Conservation (phyloP, 2,329 filamentous ascomycete species). For the Huntiella bhutanensis region DNA sequence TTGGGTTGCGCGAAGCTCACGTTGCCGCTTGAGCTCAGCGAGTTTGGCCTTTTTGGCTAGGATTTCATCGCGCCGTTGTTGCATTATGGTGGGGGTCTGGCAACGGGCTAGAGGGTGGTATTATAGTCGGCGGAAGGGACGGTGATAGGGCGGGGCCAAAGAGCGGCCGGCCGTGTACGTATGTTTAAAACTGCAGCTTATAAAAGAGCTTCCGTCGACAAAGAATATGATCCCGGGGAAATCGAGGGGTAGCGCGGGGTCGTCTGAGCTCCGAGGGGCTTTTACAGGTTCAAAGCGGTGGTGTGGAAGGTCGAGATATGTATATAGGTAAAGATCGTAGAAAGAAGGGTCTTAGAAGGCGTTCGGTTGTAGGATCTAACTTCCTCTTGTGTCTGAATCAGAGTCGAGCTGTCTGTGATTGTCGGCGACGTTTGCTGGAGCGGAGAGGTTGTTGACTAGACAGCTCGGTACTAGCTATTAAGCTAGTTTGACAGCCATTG, state of each 20-base stretch:
- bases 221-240: too few species aligned
- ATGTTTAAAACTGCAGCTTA: too few species aligned
- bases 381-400: background rate
- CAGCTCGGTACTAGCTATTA: background rate
- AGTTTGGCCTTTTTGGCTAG: slow-evolving; percentile 93
- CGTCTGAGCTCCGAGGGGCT: too few species aligned
- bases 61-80: slow-evolving; percentile 87
- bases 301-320: background rate
- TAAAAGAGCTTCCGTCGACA: too few species aligned
- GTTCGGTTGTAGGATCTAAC: too few species aligned
- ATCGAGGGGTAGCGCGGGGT: too few species aligned
- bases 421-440: background rate
- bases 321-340: background rate
- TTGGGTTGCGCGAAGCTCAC: slow-evolving; percentile 65
- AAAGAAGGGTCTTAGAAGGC: background rate
- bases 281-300: background rate
- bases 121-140: background rate
- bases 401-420: background rate
- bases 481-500: too few species aligned
- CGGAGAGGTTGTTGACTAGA: background rate
- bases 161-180: background rate
- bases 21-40: slow-evolving; percentile 82
- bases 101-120: background rate
- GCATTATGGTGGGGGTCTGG: slow-evolving; percentile 17
- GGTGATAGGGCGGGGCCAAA: background rate